Conservation (phyloP, 1,284 basidiomycete genomes). For the Mycena sp. region DNA sequence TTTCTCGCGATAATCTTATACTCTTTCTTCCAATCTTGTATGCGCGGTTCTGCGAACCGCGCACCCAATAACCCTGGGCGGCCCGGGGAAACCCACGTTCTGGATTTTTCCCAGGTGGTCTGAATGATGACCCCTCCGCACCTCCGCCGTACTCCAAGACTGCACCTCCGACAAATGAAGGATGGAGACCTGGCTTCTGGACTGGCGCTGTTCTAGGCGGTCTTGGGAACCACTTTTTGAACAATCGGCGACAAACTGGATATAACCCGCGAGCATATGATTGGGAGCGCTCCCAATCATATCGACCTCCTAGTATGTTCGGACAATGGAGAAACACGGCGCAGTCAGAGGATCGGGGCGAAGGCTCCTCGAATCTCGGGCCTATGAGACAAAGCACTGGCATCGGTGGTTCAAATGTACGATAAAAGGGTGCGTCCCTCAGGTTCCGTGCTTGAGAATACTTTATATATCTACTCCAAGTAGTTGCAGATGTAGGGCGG, state of each 20-base stretch:
- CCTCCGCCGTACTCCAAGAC: constrained; percentile 84
- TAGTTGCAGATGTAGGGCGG: not conserved
- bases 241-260: constrained; percentile 39
- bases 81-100: constrained; percentile 39
- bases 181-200: constrained; percentile 82
- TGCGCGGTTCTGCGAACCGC: constrained; percentile 46
- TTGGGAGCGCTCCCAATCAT: constrained; percentile 58
- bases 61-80: constrained; percentile 37
- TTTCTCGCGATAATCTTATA: constrained; percentile 66
- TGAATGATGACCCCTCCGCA: constrained; percentile 52
- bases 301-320: constrained; percentile 37
- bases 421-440: constrained; percentile 39
- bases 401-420: constrained; percentile 73
- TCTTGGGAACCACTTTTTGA: constrained; percentile 66
- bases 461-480: not conserved
- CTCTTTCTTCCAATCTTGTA: constrained; percentile 64
- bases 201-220: constrained; percentile 79
- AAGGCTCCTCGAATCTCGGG: constrained; percentile 75
- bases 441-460: not conserved
- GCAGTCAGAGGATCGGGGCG: constrained; percentile 63
- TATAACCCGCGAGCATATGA: constrained; percentile 48
- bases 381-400: constrained; percentile 74
- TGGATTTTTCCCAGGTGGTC: constrained; percentile 64
- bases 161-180: constrained; percentile 33
- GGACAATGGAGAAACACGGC: constrained; percentile 29